Evolutionary conservation across 768 basidiomycete genomes (phyloP).

Genomic region (Leucocoprinus sp.): DNA sequence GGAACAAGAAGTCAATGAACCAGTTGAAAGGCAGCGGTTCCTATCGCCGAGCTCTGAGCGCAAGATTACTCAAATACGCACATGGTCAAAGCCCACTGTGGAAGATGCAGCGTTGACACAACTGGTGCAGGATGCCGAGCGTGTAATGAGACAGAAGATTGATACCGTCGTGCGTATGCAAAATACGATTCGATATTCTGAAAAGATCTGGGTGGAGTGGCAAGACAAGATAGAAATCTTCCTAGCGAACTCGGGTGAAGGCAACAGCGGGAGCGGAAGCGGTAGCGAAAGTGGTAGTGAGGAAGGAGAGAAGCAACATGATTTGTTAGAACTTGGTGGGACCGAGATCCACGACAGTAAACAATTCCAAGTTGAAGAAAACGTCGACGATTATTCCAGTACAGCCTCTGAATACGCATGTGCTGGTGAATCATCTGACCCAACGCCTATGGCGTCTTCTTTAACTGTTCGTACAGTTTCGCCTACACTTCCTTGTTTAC

Average conservation of each 20-base stretch:
- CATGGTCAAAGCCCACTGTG: slow-evolving; percentile 79
- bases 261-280: slow-evolving; percentile 43
- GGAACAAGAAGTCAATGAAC: slow-evolving; percentile 87
- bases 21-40: slow-evolving; percentile 86
- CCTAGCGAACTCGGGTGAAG: slow-evolving; percentile 47
- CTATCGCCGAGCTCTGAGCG: slow-evolving; percentile 86
- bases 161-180: slow-evolving; percentile 94
- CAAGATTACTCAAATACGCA: slow-evolving; percentile 73
- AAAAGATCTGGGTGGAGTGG: slow-evolving; percentile 97
- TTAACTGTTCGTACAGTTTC: slow-evolving; percentile 24
- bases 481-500: slow-evolving; percentile 25
- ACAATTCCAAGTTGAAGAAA: slow-evolving; percentile 17
- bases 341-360: not conserved
- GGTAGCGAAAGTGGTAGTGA: slow-evolving; percentile 32
- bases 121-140: slow-evolving; percentile 81
- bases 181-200: slow-evolving; percentile 93
- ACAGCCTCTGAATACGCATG: slow-evolving; percentile 61
- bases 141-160: slow-evolving; percentile 86
- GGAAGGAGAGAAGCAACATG: slow-evolving; percentile 27
- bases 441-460: slow-evolving; percentile 58
- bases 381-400: slow-evolving; percentile 46
- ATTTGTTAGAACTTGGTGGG: slow-evolving; percentile 16
- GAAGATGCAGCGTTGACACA: slow-evolving; percentile 81
- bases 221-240: slow-evolving; percentile 76
- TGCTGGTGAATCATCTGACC: slow-evolving; percentile 43